A percentile compares a stretch with the other conserved stretches of the same genome.
phyloP scores from a whole-genome alignment of 1,139 yeast species.

The Taphrina communis region DNA sequence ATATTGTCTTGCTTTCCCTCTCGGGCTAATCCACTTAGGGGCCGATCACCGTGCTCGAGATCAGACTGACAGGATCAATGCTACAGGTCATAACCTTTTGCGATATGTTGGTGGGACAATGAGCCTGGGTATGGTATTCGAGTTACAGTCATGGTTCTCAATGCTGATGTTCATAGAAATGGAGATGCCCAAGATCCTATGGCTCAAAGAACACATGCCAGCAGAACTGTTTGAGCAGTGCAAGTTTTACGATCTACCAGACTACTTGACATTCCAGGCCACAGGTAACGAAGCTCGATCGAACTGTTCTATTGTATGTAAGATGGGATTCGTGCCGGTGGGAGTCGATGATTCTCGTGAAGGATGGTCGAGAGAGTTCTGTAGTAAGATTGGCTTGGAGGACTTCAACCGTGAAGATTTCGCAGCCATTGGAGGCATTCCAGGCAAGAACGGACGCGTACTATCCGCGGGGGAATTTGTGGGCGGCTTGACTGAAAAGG shows the following conservation, averaged over 20 bases:
- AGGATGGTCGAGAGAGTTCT: conserved; percentile 89
- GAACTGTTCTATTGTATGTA: conserved; percentile 88
- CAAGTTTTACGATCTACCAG: conserved; percentile 91
- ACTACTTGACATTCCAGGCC: conserved; percentile 86
- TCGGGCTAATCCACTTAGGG: conserved; percentile 11
- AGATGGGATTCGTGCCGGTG: conserved; percentile 90
- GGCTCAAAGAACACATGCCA: conserved; percentile 90
- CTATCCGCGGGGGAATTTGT: conserved; percentile 87
- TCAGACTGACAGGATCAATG: conserved; percentile 82
- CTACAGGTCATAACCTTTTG: conserved; percentile 75
- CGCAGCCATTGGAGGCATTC: conserved; percentile 80
- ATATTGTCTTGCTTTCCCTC: conserved; percentile 54
- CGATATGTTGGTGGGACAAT: conserved; percentile 96
- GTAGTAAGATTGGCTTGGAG: conserved; percentile 68
- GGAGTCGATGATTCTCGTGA: conserved; percentile 84
- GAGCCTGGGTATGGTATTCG: conserved; percentile 67
- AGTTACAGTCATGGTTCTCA: background rate
- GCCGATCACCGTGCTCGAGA: conserved; percentile 94
- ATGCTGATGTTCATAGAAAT: conserved; percentile 12
- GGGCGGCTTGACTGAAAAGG: conserved; percentile 66
- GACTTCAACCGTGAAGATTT: conserved; percentile 81
- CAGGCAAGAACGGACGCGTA: conserved; percentile 71
- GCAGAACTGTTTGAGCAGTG: conserved; percentile 65
- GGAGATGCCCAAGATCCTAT: conserved; percentile 92
- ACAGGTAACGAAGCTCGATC: conserved; percentile 86